Conservation (phyloP, 1,284 basidiomycete genomes). For the Macrocystidia cucumis region DNA sequence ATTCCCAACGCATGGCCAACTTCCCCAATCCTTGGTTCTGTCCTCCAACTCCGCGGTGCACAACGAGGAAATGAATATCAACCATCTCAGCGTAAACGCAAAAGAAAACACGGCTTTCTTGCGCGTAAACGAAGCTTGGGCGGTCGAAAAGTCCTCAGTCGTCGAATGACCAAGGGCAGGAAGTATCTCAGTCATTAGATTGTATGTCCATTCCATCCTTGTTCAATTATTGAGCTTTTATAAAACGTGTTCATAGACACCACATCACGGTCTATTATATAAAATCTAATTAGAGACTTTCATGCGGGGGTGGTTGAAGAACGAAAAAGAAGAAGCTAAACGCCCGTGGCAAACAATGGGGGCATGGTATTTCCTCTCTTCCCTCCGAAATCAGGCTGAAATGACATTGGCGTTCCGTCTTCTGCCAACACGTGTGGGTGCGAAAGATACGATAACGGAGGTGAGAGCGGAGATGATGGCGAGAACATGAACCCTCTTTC, state of each 20-base stretch:
- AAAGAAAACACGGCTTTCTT: conserved; percentile 85
- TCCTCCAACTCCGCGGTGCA: conserved; percentile 40
- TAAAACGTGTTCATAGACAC: too few species aligned
- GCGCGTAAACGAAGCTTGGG: conserved; percentile 54
- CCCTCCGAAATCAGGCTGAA: too few species aligned
- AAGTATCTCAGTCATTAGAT: conserved; percentile 48
- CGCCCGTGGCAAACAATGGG: too few species aligned
- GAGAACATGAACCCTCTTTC: conserved; percentile 62
- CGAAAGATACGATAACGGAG: conserved; percentile 39
- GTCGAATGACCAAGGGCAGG: conserved; percentile 51
- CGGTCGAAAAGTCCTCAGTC: conserved; percentile 57
- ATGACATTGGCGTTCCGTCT: too few species aligned
- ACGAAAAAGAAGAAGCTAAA: too few species aligned
- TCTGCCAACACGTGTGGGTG: too few species aligned
- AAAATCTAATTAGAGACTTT: too few species aligned
- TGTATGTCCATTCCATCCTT: too few species aligned
- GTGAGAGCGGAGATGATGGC: conserved; percentile 50
- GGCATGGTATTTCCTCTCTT: too few species aligned
- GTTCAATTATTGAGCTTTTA: too few species aligned
- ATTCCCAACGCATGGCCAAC: conserved; percentile 14
- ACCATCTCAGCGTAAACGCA: conserved; percentile 82
- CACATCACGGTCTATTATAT: too few species aligned
- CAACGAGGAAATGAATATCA: conserved; percentile 76
- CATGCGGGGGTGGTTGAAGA: too few species aligned
- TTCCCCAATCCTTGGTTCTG: conserved; percentile 24